Percentiles rank a stretch among this genome's conserved stretches.
Evolutionary conservation across 179 eudicot species (phyloP).

Genomic region (Sideroxylon spinosum): DNA sequence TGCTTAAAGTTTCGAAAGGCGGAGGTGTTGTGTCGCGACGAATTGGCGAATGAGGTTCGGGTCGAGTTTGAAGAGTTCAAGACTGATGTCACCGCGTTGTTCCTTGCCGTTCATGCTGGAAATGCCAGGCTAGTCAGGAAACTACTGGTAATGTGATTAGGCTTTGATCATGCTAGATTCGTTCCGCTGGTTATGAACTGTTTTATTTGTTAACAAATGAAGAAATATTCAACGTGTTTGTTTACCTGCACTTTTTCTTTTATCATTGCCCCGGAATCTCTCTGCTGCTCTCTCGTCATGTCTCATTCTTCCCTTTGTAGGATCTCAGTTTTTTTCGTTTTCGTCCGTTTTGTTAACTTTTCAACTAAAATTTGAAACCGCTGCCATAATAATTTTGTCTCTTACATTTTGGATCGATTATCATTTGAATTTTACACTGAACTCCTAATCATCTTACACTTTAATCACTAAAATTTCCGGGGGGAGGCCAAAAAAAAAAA

Average conservation of each 20-base stretch:
- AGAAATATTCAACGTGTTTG: background rate
- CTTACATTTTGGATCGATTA: background rate
- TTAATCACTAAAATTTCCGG: background rate
- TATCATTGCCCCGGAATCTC: background rate
- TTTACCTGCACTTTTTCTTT: background rate
- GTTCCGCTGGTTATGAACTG: background rate
- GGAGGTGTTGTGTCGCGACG: conserved; percentile 45
- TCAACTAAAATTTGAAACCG: conserved; percentile 15
- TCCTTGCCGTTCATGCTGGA: conserved; percentile 66
- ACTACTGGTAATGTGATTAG: conserved; percentile 50
- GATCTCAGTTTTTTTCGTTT: background rate
- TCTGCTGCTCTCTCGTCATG: background rate
- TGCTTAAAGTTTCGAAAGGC: conserved; percentile 53
- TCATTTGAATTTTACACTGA: background rate
- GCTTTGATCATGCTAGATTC: background rate
- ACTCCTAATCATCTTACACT: background rate
- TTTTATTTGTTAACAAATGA: background rate
- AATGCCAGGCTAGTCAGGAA: conserved; percentile 48
- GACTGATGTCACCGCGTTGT: conserved; percentile 79
- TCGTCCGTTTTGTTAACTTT: background rate
- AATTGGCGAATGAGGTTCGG: conserved; percentile 42
- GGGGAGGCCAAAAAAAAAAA: no score
- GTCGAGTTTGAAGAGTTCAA: conserved; percentile 55
- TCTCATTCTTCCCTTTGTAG: background rate
- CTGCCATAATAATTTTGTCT: background rate